Percentiles rank a stretch among this genome's conserved stretches.
These are phyloP conservation scores for Sherardia arvensis DNA, from an alignment of 257 asterid species.

Conservation along the genomic window DNA sequence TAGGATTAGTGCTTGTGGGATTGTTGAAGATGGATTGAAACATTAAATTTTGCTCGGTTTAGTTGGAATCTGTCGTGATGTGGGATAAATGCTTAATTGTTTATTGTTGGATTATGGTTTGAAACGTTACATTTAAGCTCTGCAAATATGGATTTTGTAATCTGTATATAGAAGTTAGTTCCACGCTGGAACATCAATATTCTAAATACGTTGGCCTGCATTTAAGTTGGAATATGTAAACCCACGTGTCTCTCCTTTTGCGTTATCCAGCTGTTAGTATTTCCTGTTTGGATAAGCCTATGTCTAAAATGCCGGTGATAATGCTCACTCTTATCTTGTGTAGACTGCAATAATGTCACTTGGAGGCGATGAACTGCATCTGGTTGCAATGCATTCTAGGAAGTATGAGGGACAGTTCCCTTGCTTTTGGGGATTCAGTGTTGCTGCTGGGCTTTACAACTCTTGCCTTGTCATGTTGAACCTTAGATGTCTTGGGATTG, in stretches of 20 bases:
- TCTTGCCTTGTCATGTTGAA: conserved; percentile 77
- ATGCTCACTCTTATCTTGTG: conserved; percentile 5
- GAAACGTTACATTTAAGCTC: not conserved
- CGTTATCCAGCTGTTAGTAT: not conserved
- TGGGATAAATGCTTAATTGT: not conserved
- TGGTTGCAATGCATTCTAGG: conserved; percentile 93
- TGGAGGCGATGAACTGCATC: conserved; percentile 77
- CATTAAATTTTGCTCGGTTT: too few species aligned
- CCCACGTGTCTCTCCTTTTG: not conserved
- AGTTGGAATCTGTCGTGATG: not conserved
- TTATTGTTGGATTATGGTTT: not conserved
- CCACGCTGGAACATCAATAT: not conserved
- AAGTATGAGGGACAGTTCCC: conserved; percentile 71
- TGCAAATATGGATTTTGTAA: not conserved
- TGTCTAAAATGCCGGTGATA: not conserved
- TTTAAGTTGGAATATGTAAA: not conserved
- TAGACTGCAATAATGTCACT: conserved; percentile 84
- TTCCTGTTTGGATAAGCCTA: not conserved
- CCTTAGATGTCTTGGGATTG: conserved; percentile 76
- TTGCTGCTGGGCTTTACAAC: conserved; percentile 58
- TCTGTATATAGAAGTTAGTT: not conserved
- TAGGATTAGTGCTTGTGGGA: not conserved
- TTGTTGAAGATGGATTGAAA: not conserved
- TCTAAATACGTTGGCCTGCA: not conserved
- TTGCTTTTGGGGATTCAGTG: conserved; percentile 92